Conservation (phyloP, 371 early-diverging fungal species). For the Mucor piriformis region DNA sequence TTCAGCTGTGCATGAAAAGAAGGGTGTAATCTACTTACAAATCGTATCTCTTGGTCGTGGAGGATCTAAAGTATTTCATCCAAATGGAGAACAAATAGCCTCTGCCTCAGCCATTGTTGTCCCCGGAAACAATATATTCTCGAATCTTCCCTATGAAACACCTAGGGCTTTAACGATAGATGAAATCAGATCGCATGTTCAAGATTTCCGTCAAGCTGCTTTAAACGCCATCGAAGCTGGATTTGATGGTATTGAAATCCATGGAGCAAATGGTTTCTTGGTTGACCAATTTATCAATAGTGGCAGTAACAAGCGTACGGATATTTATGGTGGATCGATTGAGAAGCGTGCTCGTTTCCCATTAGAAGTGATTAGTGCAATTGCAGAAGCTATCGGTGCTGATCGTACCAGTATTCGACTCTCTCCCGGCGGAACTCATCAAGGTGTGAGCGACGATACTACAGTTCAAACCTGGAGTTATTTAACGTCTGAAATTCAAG, state of each 20-base stretch:
- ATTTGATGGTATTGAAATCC: slow-evolving; percentile 74
- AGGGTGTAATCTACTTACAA: slow-evolving; percentile 61
- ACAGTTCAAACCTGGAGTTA: slow-evolving; percentile 25
- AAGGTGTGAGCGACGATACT: slow-evolving; percentile 22
- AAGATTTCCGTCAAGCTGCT: slow-evolving; percentile 65
- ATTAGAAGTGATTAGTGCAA: slow-evolving; percentile 57
- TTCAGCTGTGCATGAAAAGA: slow-evolving; percentile 60
- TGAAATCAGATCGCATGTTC: slow-evolving; percentile 61
- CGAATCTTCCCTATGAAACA: background rate
- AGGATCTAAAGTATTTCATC: slow-evolving; percentile 3
- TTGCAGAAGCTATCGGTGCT: slow-evolving; percentile 43
- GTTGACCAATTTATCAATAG: slow-evolving; percentile 59
- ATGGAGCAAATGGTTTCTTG: slow-evolving; percentile 71
- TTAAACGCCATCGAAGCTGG: slow-evolving; percentile 48
- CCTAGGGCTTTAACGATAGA: slow-evolving; percentile 57
- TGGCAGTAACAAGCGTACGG: slow-evolving; percentile 56
- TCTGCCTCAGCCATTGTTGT: slow-evolving; percentile 19
- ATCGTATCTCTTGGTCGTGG: slow-evolving; percentile 53
- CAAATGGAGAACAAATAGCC: slow-evolving; percentile 3
- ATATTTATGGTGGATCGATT: slow-evolving; percentile 72
- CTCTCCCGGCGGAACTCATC: slow-evolving; percentile 13
- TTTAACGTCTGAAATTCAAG: slow-evolving; percentile 11
- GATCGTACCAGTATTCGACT: slow-evolving; percentile 31
- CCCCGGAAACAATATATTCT: background rate
- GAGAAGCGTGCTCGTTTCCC: slow-evolving; percentile 74